A percentile compares a stretch with the other conserved stretches of the same genome.
phyloP scores from a whole-genome alignment of 805 yeast genomes.

The Candida xyloterini region DNA sequence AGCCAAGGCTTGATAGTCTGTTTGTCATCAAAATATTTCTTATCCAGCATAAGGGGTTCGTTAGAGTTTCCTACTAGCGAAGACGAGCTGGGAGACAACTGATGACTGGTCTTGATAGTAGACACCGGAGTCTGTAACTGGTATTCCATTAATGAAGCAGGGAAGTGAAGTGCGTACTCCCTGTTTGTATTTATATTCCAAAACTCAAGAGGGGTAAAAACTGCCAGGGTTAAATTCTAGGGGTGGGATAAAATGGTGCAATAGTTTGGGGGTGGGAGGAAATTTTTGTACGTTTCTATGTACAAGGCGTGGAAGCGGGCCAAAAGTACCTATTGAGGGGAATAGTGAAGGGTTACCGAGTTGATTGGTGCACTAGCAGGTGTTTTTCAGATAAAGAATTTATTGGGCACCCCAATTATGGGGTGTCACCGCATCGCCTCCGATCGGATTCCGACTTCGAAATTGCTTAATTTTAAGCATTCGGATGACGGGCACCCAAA shows the following conservation, averaged over 20 bases:
- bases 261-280: slow-evolving; percentile 3
- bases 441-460: slow-evolving; percentile 5
- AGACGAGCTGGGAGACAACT: neutral
- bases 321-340: slow-evolving; percentile 4
- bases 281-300: neutral
- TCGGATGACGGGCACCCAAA: neutral
- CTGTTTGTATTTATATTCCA: slow-evolving; percentile 5
- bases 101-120: slow-evolving; percentile 6
- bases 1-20: slow-evolving; percentile 63
- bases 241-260: slow-evolving; percentile 7
- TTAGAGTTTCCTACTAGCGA: slow-evolving; percentile 1
- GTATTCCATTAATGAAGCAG: slow-evolving; percentile 11
- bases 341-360: neutral
- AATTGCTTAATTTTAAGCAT: neutral
- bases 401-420: slow-evolving; percentile 1
- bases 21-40: slow-evolving; percentile 37
- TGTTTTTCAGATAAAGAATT: neutral
- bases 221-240: slow-evolving; percentile 9
- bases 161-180: neutral
- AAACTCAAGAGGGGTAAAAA: slow-evolving; percentile 7
- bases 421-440: slow-evolving; percentile 9
- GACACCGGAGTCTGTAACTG: slow-evolving; percentile 17
- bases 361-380: slow-evolving; percentile 6
- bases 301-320: neutral
- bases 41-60: slow-evolving; percentile 17